Evolutionary conservation across 441 rosid genomes (phyloP).

Genomic region (Pelargonium myrrhifolium): DNA sequence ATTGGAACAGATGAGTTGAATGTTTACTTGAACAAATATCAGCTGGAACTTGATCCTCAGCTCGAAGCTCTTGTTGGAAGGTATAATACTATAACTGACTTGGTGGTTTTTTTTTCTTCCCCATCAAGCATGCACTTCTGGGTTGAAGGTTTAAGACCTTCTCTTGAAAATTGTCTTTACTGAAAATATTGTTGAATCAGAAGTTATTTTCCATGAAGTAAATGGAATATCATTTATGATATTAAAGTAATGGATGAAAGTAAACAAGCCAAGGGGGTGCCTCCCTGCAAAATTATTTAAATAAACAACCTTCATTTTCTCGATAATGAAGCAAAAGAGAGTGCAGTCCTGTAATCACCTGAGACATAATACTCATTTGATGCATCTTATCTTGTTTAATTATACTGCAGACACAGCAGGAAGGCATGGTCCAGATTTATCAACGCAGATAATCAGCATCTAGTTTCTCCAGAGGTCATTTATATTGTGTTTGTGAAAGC

Average conservation of each 20-base stretch:
- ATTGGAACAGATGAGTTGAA: slow-evolving; percentile 58
- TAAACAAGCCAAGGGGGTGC: no score
- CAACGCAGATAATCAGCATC: slow-evolving; percentile 50
- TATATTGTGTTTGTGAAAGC: background rate
- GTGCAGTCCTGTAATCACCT: background rate
- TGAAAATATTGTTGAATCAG: no score
- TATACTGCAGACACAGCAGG: slow-evolving; percentile 48
- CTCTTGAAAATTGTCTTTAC: no score
- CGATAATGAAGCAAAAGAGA: background rate
- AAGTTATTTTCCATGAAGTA: no score
- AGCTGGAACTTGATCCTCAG: slow-evolving; percentile 57
- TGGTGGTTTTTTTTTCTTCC: background rate
- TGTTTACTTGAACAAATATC: slow-evolving; percentile 54
- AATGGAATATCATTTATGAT: no score
- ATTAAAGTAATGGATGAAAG: no score
- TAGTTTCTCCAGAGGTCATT: slow-evolving; percentile 55
- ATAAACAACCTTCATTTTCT: no score
- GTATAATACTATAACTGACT: slow-evolving; percentile 30
- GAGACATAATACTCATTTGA: background rate
- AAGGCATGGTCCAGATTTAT: slow-evolving; percentile 59
- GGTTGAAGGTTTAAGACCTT: no score
- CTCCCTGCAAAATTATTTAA: no score
- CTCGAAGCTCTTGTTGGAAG: slow-evolving; percentile 63
- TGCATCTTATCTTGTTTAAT: background rate
- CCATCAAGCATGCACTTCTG: no score